These are phyloP conservation scores for Moelleriella libera DNA, from an alignment of 2,329 filamentous ascomycete species.

Conservation along the genomic window DNA sequence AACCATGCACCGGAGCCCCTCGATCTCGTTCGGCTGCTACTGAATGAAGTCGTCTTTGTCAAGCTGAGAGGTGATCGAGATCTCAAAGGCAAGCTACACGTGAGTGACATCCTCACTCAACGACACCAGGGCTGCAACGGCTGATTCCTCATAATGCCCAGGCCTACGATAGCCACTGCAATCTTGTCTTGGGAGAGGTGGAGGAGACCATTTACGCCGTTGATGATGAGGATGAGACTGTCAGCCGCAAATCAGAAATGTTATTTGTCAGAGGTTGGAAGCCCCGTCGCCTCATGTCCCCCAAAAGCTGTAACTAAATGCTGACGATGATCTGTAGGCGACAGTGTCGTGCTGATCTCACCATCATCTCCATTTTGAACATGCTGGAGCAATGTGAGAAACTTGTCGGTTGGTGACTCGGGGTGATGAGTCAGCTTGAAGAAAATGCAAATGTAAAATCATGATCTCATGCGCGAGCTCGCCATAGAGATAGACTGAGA, in stretches of 20 bases:
- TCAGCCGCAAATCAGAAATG: slow-evolving; percentile 98
- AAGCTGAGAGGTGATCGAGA: slow-evolving; percentile 93
- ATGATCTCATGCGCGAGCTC: too few relatives aligned
- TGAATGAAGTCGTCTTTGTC: slow-evolving; percentile 94
- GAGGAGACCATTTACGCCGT: slow-evolving; percentile 94
- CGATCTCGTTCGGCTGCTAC: slow-evolving; percentile 83
- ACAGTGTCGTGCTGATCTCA: slow-evolving; percentile 60
- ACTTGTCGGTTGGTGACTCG: too few relatives aligned
- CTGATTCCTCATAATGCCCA: slow-evolving; percentile 20
- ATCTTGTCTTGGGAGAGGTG: slow-evolving; percentile 87
- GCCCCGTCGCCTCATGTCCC: background rate
- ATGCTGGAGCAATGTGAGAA: too few relatives aligned
- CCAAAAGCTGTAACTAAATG: background rate
- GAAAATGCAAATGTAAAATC: too few relatives aligned
- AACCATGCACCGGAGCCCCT: slow-evolving; percentile 77
- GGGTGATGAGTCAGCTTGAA: too few relatives aligned
- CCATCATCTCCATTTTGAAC: slow-evolving; percentile 35
- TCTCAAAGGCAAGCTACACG: slow-evolving; percentile 87
- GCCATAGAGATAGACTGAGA: too few relatives aligned
- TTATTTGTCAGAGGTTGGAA: slow-evolving; percentile 67
- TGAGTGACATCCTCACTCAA: slow-evolving; percentile 20
- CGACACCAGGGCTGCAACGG: background rate
- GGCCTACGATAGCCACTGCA: slow-evolving; percentile 99
- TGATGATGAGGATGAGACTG: slow-evolving; percentile 85
- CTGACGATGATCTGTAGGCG: slow-evolving; percentile 29